Base-by-base conservation (phyloP, 306 rosid species). In the Citrullus colocynthis region DNA sequence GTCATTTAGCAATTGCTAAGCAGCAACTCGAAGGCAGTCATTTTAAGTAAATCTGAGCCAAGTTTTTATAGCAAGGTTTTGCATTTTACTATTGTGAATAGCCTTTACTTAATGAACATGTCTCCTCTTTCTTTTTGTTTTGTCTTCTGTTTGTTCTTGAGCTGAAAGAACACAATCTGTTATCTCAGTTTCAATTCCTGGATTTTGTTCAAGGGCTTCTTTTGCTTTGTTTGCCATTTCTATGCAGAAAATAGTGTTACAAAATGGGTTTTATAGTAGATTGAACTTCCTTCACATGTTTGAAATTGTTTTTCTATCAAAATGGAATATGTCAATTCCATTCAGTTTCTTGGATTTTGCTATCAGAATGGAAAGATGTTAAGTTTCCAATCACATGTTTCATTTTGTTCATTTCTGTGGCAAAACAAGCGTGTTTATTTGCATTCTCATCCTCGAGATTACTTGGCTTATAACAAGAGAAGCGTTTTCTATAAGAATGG, bases 21-120 rank as follows among this genome's bases (percentile, higher is more conserved):
- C 77, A 84, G 87, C 75, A 81, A 51, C 59, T 72, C 79, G 81
- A 84, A 79, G 84, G 82, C 84, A 86, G 90, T 80, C 85, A 64
- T 75, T 83, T 84, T 80, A 80, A 72, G 81, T 72, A 72, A 72
- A 81, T 67, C 78, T 10, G 57, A 39, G 77, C 75, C 54, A 45
- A 79, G 48, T 71, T 78, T 78, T 74, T 63, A 76, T 39, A 36
- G 44, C 55, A 48, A 60, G 74, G 11, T 51, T 64, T 49, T 65
- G 21, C 64, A 28, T 58, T 24, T 32, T 42, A 49, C 34, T 52
- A 15, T 49, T 82, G 86, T 82, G 88, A 82, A 82, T 82, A 78
- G 21, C 76, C 42, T 16, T 42, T 71, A 69, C 75, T 69, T 9
- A n/a, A 67, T 42, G 74, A 67, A n/a, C 54, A 34, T 15, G 74